Evolutionary conservation across 176 grass and related monocot species (phyloP).

Genomic region (Tillandsia fasciculata): DNA sequence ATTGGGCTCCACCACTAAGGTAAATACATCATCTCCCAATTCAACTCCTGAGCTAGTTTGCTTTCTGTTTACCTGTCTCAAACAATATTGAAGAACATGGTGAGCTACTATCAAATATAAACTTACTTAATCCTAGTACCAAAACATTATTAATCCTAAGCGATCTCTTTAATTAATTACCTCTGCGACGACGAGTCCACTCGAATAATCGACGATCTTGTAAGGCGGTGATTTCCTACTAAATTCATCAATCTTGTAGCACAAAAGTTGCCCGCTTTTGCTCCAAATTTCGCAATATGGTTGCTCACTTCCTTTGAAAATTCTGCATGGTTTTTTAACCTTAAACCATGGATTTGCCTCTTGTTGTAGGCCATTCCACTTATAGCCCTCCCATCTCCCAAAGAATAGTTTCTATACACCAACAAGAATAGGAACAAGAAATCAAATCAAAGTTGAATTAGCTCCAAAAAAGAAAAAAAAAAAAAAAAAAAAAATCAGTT

Average conservation of each 20-base stretch:
- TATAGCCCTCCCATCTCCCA: constrained; percentile 16
- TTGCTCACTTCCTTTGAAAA: not conserved
- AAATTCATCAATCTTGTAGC: constrained; percentile 6
- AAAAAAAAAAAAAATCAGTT: too few species aligned
- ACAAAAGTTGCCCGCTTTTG: not conserved
- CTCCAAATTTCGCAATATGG: not conserved
- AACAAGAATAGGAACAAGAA: not conserved
- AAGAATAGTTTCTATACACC: constrained; percentile 5
- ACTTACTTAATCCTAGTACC: not conserved
- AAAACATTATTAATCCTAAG: not conserved
- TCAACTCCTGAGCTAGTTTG: constrained; percentile 9
- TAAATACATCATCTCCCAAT: constrained; percentile 17
- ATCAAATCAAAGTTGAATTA: not conserved
- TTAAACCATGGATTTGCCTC: constrained; percentile 9
- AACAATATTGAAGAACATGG: not conserved
- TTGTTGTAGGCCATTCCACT: not conserved
- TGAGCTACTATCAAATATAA: not conserved
- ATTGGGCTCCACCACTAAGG: constrained; percentile 3
- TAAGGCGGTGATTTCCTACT: constrained; percentile 2
- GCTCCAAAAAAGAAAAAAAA: not conserved
- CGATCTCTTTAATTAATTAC: not conserved
- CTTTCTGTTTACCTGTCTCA: constrained; percentile 13
- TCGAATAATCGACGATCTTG: constrained; percentile 4
- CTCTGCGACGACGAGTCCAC: constrained; percentile 3
- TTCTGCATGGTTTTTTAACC: constrained; percentile 8